Base-by-base conservation (phyloP, 2,329 filamentous ascomycete genomes). In the Meredithiella fracta region DNA sequence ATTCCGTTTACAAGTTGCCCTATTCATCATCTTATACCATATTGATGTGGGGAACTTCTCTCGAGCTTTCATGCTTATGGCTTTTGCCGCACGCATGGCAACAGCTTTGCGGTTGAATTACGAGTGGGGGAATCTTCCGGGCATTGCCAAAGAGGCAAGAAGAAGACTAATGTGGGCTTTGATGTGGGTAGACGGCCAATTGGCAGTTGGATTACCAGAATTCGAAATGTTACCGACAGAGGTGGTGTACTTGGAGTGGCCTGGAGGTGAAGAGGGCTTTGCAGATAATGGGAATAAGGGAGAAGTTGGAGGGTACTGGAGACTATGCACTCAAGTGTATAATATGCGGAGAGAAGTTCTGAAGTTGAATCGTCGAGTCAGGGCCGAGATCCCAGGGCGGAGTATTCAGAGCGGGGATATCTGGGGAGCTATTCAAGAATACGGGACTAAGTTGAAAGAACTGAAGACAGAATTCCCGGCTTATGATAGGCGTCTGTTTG, bases 1-100 rank as follows among this genome's bases (percentile, higher is more conserved):
- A 4, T 72, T 78, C 61, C 76, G 77, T 59, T 73, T 79, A 64
- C 71, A 73, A 59, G 70, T 72, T 8, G 65, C 73, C 9, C 64
- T 73, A 31, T 64, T 73, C 20, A 66, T 72, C 57, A 70, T 73
- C 55, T 70, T 71, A 59, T 71, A 72, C 55, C 68, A 68, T 40
- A 70, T 72, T 42, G 66, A 73, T 20, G 68, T 67, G 8, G 72
- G 71, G 42, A 65, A 63, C 9, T 73, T 72, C 25, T 67, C 70
- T 54, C 68, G 68, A 59, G 72, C 72, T 7, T 73, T 73, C 52
- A 69, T 73, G 66, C 66, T 73, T 3, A 64, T 69, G 4, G 67
- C 69, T 55, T 64, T 72, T 23, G 71, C 70, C 9, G 71, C 70
- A 1, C 64, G 71, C 9, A 71, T 67, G 47, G 70, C 70, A 17